phyloP scores from a whole-genome alignment of 768 basidiomycete genomes.

The Leccinum disarticulatum region DNA sequence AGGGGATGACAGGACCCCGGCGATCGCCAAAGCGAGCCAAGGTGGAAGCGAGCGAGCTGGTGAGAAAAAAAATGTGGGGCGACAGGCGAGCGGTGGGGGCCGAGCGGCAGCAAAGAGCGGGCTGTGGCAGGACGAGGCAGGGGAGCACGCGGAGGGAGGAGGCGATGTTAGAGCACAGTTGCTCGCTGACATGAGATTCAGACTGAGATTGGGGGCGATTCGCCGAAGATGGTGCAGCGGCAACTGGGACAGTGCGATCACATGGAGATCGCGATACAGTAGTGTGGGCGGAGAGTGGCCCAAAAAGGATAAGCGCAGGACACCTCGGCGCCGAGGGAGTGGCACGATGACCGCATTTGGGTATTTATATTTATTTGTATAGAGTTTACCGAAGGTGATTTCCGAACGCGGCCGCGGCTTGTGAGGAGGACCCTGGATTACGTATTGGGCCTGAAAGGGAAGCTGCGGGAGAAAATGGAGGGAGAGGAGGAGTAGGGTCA shows the following conservation, averaged over 20 bases:
- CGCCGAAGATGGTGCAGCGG: conserved; percentile 35
- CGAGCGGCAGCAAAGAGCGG: conserved; percentile 26
- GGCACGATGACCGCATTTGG: conserved; percentile 26
- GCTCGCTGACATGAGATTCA: conserved; percentile 33
- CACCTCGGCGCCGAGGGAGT: conserved; percentile 45
- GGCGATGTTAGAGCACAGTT: conserved; percentile 18
- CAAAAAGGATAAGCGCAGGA: conserved; percentile 28
- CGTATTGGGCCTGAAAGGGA: conserved; percentile 28
- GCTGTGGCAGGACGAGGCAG: conserved; percentile 24
- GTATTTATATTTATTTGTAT: conserved; percentile 24
- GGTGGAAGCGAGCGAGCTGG: conserved; percentile 25
- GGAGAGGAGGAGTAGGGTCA: conserved; percentile 28
- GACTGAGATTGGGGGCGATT: conserved; percentile 31
- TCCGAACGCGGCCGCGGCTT: conserved; percentile 40
- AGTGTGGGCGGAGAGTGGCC: conserved; percentile 33
- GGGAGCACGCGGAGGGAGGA: conserved; percentile 13
- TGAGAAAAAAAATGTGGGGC: conserved; percentile 15
- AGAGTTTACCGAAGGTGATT: conserved; percentile 39
- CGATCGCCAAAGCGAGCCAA: conserved; percentile 30
- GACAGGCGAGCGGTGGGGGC: background rate
- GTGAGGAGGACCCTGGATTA: conserved; percentile 35
- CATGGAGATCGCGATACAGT: conserved; percentile 34
- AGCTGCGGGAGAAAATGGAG: conserved; percentile 35
- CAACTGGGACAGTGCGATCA: conserved; percentile 31
- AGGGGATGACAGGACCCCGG: conserved; percentile 29